Percentiles rank a stretch among this genome's conserved stretches.
phyloP scores from a whole-genome alignment of 352 stramenopile genomes.

The Phytophthora idaei region DNA sequence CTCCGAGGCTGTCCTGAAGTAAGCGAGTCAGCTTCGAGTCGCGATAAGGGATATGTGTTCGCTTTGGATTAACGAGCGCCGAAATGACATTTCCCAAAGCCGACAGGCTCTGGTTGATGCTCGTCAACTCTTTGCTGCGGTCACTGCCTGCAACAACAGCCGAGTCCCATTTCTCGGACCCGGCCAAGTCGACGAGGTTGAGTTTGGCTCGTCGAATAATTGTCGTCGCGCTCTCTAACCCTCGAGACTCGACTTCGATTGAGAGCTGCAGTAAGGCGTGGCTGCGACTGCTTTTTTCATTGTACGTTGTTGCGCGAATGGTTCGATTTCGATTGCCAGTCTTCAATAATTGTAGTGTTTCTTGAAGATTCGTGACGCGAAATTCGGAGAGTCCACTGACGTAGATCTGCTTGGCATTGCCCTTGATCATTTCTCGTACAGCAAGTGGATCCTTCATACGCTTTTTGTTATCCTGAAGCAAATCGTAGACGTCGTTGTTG shows the following conservation, averaged over 20 bases:
- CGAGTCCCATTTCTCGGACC: slow-evolving; percentile 92
- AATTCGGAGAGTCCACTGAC: slow-evolving; percentile 92
- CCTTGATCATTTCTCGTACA: slow-evolving; percentile 75
- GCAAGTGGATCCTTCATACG: slow-evolving; percentile 57
- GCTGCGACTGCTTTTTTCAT: slow-evolving; percentile 87
- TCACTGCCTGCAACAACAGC: slow-evolving; percentile 68
- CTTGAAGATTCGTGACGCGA: slow-evolving; percentile 74
- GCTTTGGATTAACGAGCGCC: slow-evolving; percentile 69
- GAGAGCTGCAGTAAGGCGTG: slow-evolving; percentile 88
- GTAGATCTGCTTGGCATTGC: slow-evolving; percentile 86
- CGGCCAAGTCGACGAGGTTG: slow-evolving; percentile 92
- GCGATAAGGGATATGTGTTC: slow-evolving; percentile 94
- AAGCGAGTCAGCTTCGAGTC: slow-evolving; percentile 98
- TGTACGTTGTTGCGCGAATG: slow-evolving; percentile 88
- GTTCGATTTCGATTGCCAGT: slow-evolving; percentile 84
- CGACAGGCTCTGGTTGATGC: slow-evolving; percentile 93
- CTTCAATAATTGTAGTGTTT: slow-evolving; percentile 82
- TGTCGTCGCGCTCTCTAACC: slow-evolving; percentile 63
- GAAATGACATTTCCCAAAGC: slow-evolving; percentile 91
- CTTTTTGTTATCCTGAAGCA: slow-evolving; percentile 69
- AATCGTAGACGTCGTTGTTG: slow-evolving; percentile 83
- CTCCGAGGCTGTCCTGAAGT: slow-evolving; percentile 78
- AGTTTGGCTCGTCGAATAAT: slow-evolving; percentile 86
- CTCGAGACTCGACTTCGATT: slow-evolving; percentile 79
- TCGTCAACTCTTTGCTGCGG: slow-evolving; percentile 88